phyloP scores from a whole-genome alignment of 371 early-diverging fungal species.

The Conidiobolus incongruus region DNA sequence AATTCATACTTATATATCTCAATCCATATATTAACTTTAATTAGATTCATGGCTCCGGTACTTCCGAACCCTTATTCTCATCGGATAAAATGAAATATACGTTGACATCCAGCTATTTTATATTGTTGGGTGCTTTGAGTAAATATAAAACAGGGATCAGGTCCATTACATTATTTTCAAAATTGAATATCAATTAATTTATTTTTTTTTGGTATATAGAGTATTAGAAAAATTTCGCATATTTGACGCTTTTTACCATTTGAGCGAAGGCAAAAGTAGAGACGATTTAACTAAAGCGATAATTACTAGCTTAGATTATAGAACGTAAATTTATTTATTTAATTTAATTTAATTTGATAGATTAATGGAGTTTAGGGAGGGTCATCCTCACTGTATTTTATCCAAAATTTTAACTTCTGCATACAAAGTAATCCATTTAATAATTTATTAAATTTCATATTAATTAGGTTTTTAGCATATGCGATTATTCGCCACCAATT shows the following conservation, averaged over 20 bases:
- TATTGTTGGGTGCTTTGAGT: constrained; percentile 39
- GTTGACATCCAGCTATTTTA: constrained; percentile 55
- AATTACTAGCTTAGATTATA: constrained; percentile 50
- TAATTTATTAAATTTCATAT: constrained; percentile 2
- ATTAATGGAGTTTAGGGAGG: constrained; percentile 22
- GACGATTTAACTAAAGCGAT: constrained; percentile 61
- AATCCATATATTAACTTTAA: background rate
- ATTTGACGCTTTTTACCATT: constrained; percentile 51
- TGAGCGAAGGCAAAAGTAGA: constrained; percentile 56
- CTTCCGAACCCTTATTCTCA: constrained; percentile 47
- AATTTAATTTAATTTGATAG: background rate
- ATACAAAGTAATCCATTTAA: constrained; percentile 23
- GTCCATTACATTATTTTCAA: too few species aligned
- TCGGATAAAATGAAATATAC: constrained; percentile 47
- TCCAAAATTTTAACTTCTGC: constrained; percentile 69
- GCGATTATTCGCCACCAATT: constrained; percentile 51
- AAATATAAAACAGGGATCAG: constrained; percentile 38
- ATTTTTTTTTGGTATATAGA: constrained; percentile 6
- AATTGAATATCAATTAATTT: too few species aligned
- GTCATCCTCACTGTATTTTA: constrained; percentile 56
- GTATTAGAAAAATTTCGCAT: constrained; percentile 53
- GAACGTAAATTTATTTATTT: constrained; percentile 12
- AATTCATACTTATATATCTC: background rate
- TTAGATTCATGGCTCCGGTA: constrained; percentile 14
- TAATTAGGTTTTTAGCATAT: too few species aligned